A percentile compares a stretch with the other conserved stretches of the same genome.
Conservation (phyloP, 805 yeast species). For the Yarrowia divulgata region DNA sequence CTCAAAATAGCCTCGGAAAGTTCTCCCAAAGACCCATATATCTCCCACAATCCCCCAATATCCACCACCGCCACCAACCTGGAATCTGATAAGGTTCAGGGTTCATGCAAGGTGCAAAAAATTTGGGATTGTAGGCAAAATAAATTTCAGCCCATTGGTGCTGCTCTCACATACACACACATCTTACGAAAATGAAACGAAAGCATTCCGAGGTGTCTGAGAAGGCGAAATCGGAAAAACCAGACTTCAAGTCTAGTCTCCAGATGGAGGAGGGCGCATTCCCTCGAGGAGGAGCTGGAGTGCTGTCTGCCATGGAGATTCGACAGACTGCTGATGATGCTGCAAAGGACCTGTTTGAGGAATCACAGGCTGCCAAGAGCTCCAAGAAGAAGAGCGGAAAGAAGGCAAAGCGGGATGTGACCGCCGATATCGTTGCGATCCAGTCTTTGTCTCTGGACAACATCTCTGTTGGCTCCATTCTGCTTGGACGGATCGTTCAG, state of each 20-base stretch:
- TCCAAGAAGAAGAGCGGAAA: constrained; percentile 50
- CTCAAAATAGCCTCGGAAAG: background rate
- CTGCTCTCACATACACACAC: constrained; percentile 24
- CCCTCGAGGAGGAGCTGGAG: constrained; percentile 91
- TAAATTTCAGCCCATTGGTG: constrained; percentile 24
- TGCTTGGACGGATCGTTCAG: constrained; percentile 76
- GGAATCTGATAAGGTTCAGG: constrained; percentile 20
- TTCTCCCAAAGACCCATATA: background rate
- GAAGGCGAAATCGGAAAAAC: constrained; percentile 18
- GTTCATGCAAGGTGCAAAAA: constrained; percentile 38
- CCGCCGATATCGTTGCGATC: constrained; percentile 47
- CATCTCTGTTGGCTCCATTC: constrained; percentile 71
- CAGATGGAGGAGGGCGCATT: constrained; percentile 62
- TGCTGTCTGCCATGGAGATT: constrained; percentile 85
- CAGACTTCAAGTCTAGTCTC: constrained; percentile 41
- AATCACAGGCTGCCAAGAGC: constrained; percentile 43
- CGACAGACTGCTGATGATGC: constrained; percentile 94
- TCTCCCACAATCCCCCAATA: background rate
- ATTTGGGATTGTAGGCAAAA: constrained; percentile 31
- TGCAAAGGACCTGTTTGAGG: constrained; percentile 67
- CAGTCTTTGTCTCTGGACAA: constrained; percentile 69
- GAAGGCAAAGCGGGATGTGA: constrained; percentile 41
- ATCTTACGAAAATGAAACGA: constrained; percentile 34
- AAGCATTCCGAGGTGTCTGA: constrained; percentile 37
- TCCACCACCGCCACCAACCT: constrained; percentile 9